Conservation (phyloP, 805 yeast genomes). For the Candida pseudofarinosa region DNA sequence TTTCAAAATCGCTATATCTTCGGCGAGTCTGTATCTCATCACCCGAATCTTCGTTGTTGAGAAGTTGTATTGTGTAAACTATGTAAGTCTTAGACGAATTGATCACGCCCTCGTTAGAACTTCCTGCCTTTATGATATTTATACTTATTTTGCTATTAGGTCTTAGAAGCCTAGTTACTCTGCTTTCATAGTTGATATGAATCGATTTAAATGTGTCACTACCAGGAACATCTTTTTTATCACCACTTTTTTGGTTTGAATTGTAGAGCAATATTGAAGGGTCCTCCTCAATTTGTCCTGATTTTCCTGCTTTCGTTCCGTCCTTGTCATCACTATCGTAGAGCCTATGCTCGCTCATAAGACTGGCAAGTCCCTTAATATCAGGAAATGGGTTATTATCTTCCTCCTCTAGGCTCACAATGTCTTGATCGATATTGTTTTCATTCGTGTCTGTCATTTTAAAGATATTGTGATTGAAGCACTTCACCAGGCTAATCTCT, state of each 20-base stretch:
- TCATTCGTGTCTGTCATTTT: not conserved
- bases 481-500: not conserved
- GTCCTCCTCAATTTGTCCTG: slow-evolving; percentile 12
- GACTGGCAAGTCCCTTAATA: slow-evolving; percentile 21
- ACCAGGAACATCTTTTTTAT: slow-evolving; percentile 3
- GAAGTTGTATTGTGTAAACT: slow-evolving; percentile 70
- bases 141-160: slow-evolving; percentile 25
- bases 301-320: slow-evolving; percentile 6
- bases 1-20: slow-evolving; percentile 89
- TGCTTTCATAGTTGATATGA: slow-evolving; percentile 30
- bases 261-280: slow-evolving; percentile 29
- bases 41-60: slow-evolving; percentile 33
- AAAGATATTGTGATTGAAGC: not conserved
- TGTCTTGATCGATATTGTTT: slow-evolving; percentile 1
- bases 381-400: slow-evolving; percentile 37
- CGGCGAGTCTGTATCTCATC: slow-evolving; percentile 61
- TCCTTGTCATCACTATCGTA: not conserved
- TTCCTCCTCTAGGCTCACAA: slow-evolving; percentile 18
- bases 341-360: slow-evolving; percentile 11
- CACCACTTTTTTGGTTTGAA: slow-evolving; percentile 5
- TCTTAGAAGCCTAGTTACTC: slow-evolving; percentile 32
- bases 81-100: slow-evolving; percentile 62
- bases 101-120: slow-evolving; percentile 71
- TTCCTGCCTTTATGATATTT: slow-evolving; percentile 76
- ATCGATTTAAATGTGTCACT: slow-evolving; percentile 21